Conservation (phyloP, 306 rosid genomes). For the Lathyrus oleraceus region DNA sequence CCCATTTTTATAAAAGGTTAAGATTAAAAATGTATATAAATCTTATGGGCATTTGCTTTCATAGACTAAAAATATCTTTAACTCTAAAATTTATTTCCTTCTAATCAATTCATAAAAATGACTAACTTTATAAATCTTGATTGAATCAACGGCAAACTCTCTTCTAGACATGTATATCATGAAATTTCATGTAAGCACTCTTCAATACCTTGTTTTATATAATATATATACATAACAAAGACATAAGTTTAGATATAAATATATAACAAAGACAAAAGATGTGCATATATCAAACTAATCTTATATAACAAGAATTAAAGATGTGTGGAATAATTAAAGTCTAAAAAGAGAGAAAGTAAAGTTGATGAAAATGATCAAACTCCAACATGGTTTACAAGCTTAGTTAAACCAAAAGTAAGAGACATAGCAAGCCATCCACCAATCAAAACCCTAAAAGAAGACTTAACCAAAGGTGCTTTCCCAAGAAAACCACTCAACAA, state of each 20-base stretch:
- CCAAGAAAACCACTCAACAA: slow-evolving; percentile 13
- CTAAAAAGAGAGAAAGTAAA: background rate
- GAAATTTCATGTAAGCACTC: too few relatives aligned
- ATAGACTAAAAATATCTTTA: too few relatives aligned
- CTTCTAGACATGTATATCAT: too few relatives aligned
- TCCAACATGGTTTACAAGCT: slow-evolving; percentile 24
- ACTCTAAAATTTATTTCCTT: too few relatives aligned
- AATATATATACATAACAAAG: background rate
- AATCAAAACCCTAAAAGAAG: slow-evolving; percentile 29
- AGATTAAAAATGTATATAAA: too few relatives aligned
- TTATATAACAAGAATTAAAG: background rate
- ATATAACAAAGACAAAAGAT: background rate
- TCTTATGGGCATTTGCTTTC: too few relatives aligned
- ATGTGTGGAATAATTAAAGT: background rate
- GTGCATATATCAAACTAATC: background rate
- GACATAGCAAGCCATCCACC: slow-evolving; percentile 40
- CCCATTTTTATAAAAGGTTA: too few relatives aligned
- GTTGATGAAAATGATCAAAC: slow-evolving; percentile 22
- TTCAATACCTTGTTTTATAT: too few relatives aligned
- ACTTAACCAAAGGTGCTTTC: slow-evolving; percentile 22
- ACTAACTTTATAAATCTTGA: too few relatives aligned
- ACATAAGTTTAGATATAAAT: background rate
- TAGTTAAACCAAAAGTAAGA: slow-evolving; percentile 34
- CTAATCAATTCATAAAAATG: too few relatives aligned
- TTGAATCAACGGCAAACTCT: too few relatives aligned